Evolutionary conservation across 192 early-diverging fungal genomes (phyloP), one percentile per base, ranked within the genome.

Genomic region (Linnemannia zychae): DNA sequence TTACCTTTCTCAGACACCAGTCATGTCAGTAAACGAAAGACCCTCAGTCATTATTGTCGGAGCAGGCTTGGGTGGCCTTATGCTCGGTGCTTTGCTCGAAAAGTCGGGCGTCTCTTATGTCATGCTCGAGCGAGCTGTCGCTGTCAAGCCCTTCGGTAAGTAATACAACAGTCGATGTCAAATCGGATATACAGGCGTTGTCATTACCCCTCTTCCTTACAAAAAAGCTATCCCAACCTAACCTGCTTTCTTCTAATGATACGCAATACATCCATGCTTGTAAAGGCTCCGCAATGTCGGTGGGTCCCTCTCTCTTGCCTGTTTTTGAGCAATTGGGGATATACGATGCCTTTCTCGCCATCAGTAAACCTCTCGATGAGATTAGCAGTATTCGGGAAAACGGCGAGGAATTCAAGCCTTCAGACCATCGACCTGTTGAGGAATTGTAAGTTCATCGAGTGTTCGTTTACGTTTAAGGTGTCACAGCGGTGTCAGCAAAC

Each of bases 301-400:
- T 60, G 24, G 57, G 57, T 31, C 57, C 57, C 24, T 13, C 57
- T 1, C 57, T 60, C 24, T 24, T 60, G 9, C 57, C 57, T 9
- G 9, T 66, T 5, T 76, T 76, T 49, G 33, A 78, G 7, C 76
- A 78, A n/a, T 13, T 78, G 7, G 76, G 76, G 6, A 53, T 78
- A 37, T 70, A 38, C 33, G 67, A 70, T 20, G 76, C 71, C 0
- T 71, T 78, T 46, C 1, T 49, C 2, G 20, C 38, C 24, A 13
- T 66, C 13, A 34, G 48, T 40, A 76, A 67, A 28, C 16, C 24
- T 1, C 3, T n/a, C n/a, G n/a, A n/a, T n/a, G n/a, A n/a, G n/a
- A n/a, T n/a, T n/a, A n/a, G n/a, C n/a, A n/a, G n/a, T n/a, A n/a
- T n/a, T n/a, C n/a, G n/a, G n/a, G n/a, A n/a, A n/a, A n/a, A n/a